Base-by-base conservation (phyloP, 805 yeast species). In the Schwanniomyces occidentalis region DNA sequence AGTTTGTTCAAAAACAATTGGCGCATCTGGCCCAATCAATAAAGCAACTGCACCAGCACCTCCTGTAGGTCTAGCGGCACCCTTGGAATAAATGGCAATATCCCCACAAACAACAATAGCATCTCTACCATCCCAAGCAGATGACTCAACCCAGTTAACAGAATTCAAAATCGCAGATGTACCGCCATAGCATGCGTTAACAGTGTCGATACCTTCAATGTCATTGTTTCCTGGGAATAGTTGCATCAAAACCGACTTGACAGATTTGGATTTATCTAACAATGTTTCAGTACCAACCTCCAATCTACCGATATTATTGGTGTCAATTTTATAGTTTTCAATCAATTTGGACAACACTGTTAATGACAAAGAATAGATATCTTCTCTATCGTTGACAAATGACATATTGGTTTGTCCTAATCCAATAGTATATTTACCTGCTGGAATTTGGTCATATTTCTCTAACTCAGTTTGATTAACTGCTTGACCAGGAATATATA, bases 1-100 rank as follows among this genome's bases (percentile, higher is more conserved):
- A 41, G 80, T 77, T 28, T 83, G 69, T 52, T 93, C 98, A 52
- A 93, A 82, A 25, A 87, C 96, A 49, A 93, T 76, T 48, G 99
- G 99, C 25, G 99, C 97, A 59, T 93, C 95, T 34, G 98, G 96
- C 33, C 99, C 99, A 54, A 93, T 86, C 61, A 85, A 79, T 58
- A 93, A 54, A 27, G 99, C 99, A 41, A 91, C 95, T 30, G 95
- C 76, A 61, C 99, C 99, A 36, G 95, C 97, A 72, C 99, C 99
- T 64, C 99, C 99, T 35, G 99, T 93, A 58, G 99, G 99, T 76
- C 99, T 84, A 38, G 99, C 99, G 24, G 95, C 84, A 61, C 99
- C 99, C 70, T 90, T 79, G 54, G 90, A 89, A 68, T 93, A 93
- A 50, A 93, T 82, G 57, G 99, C 99, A 63, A 93, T 93, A 67